These are phyloP conservation scores for Candida succiphila DNA, from an alignment of 805 yeast species.

Conservation along the genomic window DNA sequence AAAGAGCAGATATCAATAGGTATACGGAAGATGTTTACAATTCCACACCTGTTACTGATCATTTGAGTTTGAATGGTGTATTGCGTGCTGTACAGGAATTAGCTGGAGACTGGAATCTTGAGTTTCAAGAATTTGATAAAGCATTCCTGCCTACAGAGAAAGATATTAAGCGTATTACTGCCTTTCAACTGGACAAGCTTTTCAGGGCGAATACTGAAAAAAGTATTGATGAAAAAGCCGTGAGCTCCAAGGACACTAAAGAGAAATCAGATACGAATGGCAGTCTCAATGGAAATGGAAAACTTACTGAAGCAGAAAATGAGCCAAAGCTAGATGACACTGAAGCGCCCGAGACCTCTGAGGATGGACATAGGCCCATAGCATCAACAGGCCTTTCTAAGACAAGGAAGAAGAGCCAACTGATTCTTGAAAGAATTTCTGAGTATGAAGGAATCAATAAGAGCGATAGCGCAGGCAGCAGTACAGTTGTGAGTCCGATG, in stretches of 20 bases:
- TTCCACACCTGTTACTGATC: slow-evolving; percentile 49
- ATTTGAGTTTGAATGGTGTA: slow-evolving; percentile 59
- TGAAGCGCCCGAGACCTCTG: not conserved
- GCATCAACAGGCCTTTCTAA: not conserved
- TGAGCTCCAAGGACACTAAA: not conserved
- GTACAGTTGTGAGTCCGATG: not conserved
- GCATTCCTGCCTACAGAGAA: slow-evolving; percentile 81
- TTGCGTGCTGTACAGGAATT: slow-evolving; percentile 66
- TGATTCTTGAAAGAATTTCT: slow-evolving; percentile 15
- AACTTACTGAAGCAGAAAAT: not conserved
- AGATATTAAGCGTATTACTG: slow-evolving; percentile 85
- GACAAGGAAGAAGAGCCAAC: slow-evolving; percentile 9
- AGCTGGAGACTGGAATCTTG: slow-evolving; percentile 82
- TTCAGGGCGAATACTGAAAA: slow-evolving; percentile 33
- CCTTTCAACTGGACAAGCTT: slow-evolving; percentile 72
- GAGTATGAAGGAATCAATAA: slow-evolving; percentile 5
- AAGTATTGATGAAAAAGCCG: slow-evolving; percentile 19
- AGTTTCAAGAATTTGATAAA: slow-evolving; percentile 70
- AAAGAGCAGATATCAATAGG: slow-evolving; percentile 33
- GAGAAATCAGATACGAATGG: not conserved
- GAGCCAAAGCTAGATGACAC: not conserved
- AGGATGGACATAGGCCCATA: too few species aligned
- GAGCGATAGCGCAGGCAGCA: not conserved
- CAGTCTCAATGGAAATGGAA: slow-evolving; percentile 4
- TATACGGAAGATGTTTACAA: slow-evolving; percentile 44